A percentile compares a stretch with the other conserved stretches of the same genome.
phyloP scores from a whole-genome alignment of 2,329 filamentous ascomycete species.

The Hypoxylon rubiginosum region DNA sequence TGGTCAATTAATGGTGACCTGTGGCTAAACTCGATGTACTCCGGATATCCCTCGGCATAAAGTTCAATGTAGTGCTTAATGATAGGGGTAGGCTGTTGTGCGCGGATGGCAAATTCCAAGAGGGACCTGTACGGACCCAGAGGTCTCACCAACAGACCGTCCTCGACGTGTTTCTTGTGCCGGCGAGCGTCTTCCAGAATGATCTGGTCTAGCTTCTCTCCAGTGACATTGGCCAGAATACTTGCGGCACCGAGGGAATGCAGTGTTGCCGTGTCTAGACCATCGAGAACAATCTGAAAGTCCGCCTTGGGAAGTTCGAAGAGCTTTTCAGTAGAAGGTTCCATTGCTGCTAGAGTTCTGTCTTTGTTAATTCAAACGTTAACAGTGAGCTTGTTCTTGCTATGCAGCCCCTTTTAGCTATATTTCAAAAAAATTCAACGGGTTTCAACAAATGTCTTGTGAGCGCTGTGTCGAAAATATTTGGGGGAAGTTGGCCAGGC shows the following conservation, averaged over 20 bases:
- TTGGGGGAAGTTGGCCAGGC: not conserved
- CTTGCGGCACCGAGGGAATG: not conserved
- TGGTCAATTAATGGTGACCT: not conserved
- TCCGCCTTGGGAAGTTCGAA: conserved; percentile 2
- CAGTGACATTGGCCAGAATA: not conserved
- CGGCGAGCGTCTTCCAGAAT: not conserved
- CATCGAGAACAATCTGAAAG: not conserved
- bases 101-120: not conserved
- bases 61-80: not conserved
- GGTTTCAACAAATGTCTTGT: not conserved
- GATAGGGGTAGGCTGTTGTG: not conserved
- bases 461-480: not conserved
- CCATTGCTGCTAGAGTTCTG: not conserved
- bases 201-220: not conserved
- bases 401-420: not conserved
- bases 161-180: not conserved
- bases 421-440: not conserved
- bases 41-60: not conserved
- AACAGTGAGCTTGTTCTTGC: not conserved
- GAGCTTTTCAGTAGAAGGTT: not conserved
- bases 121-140: not conserved
- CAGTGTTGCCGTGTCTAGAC: not conserved
- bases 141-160: not conserved
- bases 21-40: not conserved
- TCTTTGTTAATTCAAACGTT: not conserved